phyloP scores from a whole-genome alignment of 306 rosid genomes.

The Rubus idaeus region DNA sequence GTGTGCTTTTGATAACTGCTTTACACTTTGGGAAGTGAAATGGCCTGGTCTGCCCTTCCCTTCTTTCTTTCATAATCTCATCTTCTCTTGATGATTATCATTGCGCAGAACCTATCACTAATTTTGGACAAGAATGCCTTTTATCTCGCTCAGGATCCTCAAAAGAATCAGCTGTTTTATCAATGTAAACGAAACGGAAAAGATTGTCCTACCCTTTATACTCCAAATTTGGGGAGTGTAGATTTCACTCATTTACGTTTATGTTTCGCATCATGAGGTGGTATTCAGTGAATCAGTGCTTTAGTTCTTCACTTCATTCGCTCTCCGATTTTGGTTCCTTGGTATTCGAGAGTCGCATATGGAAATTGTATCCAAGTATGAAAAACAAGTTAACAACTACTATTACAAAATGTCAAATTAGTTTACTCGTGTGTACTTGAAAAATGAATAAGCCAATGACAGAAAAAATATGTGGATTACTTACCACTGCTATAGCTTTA shows the following conservation, averaged over 20 bases:
- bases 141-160: neutral
- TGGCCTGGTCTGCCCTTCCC: neutral
- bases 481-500: neutral
- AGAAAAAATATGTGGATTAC: neutral
- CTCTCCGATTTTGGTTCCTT: neutral
- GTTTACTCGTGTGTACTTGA: neutral
- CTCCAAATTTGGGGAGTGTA: too few species aligned
- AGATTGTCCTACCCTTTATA: too few species aligned
- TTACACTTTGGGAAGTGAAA: too few species aligned
- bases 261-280: neutral
- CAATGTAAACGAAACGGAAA: neutral
- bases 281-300: neutral
- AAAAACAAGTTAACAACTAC: neutral
- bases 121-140: too few species aligned
- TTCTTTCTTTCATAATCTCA: neutral
- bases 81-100: neutral
- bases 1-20: neutral
- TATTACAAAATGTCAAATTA: neutral
- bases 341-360: neutral
- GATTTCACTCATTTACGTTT: too few species aligned
- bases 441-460: neutral
- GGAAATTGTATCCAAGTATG: neutral
- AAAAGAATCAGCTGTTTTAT: neutral
- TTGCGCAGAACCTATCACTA: neutral
- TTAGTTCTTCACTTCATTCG: neutral